Conservation (phyloP, 139 green algal species). For the Coelastrella sp. region DNA sequence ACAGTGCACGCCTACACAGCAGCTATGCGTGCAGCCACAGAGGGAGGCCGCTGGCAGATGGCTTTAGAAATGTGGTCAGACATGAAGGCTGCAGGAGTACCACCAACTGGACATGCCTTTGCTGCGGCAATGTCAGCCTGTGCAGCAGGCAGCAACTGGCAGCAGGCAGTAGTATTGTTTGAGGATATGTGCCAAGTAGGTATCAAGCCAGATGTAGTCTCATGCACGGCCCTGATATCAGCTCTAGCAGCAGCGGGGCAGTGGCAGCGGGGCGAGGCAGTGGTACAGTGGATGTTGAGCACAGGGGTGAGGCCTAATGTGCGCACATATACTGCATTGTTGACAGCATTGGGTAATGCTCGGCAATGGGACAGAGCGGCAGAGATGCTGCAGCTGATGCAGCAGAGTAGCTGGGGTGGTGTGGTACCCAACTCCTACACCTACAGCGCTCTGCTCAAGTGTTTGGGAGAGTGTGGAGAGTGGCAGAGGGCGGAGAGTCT, state of each 20-base stretch:
- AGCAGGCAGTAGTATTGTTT: slow-evolving; percentile 80
- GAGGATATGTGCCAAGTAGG: slow-evolving; percentile 83
- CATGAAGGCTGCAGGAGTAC: slow-evolving; percentile 66
- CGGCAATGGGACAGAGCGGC: slow-evolving; percentile 78
- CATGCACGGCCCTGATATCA: slow-evolving; percentile 88
- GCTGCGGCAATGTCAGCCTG: slow-evolving; percentile 87
- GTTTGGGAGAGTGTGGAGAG: slow-evolving; percentile 82
- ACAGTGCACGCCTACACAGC: slow-evolving; percentile 89
- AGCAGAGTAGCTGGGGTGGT: slow-evolving; percentile 63
- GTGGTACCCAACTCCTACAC: slow-evolving; percentile 90
- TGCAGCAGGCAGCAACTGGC: slow-evolving; percentile 80
- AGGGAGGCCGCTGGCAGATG: slow-evolving; percentile 73
- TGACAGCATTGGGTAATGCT: slow-evolving; percentile 78
- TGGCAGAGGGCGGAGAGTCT: slow-evolving; percentile 84
- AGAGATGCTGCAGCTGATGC: slow-evolving; percentile 76
- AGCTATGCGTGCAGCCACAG: slow-evolving; percentile 86
- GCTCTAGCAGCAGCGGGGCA: slow-evolving; percentile 85
- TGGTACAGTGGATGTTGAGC: slow-evolving; percentile 74
- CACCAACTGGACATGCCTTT: slow-evolving; percentile 77
- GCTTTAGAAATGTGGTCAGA: slow-evolving; percentile 87
- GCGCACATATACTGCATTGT: slow-evolving; percentile 89
- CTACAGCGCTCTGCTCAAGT: slow-evolving; percentile 78
- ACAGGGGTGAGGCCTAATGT: slow-evolving; percentile 77
- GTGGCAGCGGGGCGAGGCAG: slow-evolving; percentile 75
- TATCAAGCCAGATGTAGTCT: slow-evolving; percentile 89